Conservation (phyloP, 2,329 filamentous ascomycete genomes). For the Penicillium sp. region DNA sequence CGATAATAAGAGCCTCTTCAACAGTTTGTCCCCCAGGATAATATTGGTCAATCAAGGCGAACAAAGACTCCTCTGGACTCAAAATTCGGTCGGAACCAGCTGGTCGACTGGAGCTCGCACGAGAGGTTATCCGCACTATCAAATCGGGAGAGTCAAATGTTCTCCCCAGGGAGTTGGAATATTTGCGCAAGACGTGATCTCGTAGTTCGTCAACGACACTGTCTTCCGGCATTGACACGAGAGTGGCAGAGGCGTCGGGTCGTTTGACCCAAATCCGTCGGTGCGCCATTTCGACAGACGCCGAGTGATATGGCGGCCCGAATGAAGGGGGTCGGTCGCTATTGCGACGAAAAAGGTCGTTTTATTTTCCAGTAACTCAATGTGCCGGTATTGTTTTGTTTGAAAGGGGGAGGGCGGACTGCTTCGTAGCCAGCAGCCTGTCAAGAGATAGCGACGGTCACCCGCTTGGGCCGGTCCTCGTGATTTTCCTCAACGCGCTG, state of each 20-base stretch:
- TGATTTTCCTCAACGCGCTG: background rate
- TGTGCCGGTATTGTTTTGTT: slow-evolving; percentile 35
- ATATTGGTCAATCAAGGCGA: slow-evolving; percentile 71
- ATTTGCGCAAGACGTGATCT: slow-evolving; percentile 88
- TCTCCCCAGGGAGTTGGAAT: slow-evolving; percentile 84
- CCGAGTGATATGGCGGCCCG: slow-evolving; percentile 10
- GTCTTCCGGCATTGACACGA: slow-evolving; percentile 79
- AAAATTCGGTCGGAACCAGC: slow-evolving; percentile 62
- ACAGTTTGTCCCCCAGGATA: slow-evolving; percentile 84
- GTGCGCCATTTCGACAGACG: slow-evolving; percentile 32
- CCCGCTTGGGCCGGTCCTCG: background rate
- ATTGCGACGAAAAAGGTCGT: slow-evolving; percentile 19
- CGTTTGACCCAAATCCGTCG: slow-evolving; percentile 94
- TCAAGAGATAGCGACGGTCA: background rate
- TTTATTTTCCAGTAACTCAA: slow-evolving; percentile 27
- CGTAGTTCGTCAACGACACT: slow-evolving; percentile 93
- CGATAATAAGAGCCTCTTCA: slow-evolving; percentile 86
- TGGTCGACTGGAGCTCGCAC: slow-evolving; percentile 51
- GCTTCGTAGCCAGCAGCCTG: too few relatives aligned
- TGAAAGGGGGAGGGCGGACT: too few relatives aligned
- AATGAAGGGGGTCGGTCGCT: slow-evolving; percentile 20
- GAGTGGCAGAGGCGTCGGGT: slow-evolving; percentile 76
- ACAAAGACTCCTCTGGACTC: slow-evolving; percentile 81
- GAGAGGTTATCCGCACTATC: slow-evolving; percentile 69
- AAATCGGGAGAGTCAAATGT: slow-evolving; percentile 90